Conservation (phyloP, 2,329 filamentous ascomycete genomes). For the Ramularia endophylla region DNA sequence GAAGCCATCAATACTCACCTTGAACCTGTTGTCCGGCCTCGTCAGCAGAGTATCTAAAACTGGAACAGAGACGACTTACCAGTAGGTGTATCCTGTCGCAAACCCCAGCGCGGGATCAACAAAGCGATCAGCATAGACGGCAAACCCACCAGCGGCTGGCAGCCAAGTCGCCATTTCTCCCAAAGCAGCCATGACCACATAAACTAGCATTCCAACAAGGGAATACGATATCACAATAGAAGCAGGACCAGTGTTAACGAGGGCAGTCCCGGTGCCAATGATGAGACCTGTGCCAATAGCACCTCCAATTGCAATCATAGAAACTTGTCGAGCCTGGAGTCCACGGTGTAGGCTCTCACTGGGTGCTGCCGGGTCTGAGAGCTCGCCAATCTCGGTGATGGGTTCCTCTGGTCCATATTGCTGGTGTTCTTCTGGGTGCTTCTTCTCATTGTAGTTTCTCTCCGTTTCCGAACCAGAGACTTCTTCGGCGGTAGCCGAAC, state of each 20-base stretch:
- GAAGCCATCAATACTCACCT: too few species aligned
- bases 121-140: constrained; percentile 73
- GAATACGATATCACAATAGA: constrained; percentile 68
- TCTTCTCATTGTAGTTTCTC: constrained; percentile 13
- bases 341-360: constrained; percentile 44
- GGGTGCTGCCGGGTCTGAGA: constrained; percentile 19
- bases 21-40: too few species aligned
- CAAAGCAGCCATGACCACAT: constrained; percentile 72
- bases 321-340: constrained; percentile 50
- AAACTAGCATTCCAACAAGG: constrained; percentile 66
- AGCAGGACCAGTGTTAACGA: constrained; percentile 50
- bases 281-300: constrained; percentile 70
- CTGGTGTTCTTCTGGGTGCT: constrained; percentile 12
- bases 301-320: constrained; percentile 67
- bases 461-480: constrained; percentile 3
- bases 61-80: too few species aligned
- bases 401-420: constrained; percentile 12
- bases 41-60: too few species aligned
- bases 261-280: constrained; percentile 54
- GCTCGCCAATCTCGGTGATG: constrained; percentile 10
- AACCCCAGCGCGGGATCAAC: constrained; percentile 77
- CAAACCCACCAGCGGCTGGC: constrained; percentile 71
- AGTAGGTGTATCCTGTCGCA: constrained; percentile 57
- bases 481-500: constrained; percentile 7
- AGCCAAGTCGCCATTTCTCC: constrained; percentile 84